These are phyloP conservation scores for Haplosporangium sp. DNA, from an alignment of 371 early-diverging fungal genomes.

Conservation along the genomic window DNA sequence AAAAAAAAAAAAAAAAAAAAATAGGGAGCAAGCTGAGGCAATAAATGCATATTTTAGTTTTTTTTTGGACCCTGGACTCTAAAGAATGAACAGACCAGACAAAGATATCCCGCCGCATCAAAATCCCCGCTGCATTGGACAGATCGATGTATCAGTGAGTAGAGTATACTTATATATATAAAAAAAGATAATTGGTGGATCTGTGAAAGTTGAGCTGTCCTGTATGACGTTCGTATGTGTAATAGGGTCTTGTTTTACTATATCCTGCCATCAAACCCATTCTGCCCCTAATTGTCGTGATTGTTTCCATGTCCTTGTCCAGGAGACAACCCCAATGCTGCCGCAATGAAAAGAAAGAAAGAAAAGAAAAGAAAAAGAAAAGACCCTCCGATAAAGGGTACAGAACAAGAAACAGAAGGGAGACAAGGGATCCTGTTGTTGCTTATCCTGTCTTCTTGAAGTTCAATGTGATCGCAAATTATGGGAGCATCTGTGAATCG, in stretches of 20 bases:
- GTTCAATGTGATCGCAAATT: background rate
- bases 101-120: background rate
- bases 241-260: background rate
- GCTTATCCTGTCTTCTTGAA: background rate
- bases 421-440: background rate
- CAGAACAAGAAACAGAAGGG: background rate
- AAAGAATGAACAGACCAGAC: background rate
- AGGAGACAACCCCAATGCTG: constrained; percentile 1
- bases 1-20: background rate
- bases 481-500: background rate
- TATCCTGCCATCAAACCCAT: background rate
- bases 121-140: background rate
- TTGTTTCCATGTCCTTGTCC: background rate
- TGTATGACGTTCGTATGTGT: too few species aligned
- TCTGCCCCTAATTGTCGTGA: background rate
- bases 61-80: background rate
- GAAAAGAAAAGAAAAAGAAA: background rate
- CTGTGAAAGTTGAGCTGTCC: too few species aligned
- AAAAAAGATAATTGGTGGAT: too few species aligned
- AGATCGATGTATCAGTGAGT: background rate
- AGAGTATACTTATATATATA: too few species aligned
- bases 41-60: background rate
- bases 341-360: background rate
- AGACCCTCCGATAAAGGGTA: too few species aligned
- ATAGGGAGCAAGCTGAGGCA: background rate